phyloP scores from a whole-genome alignment of 106 monocot species.

The Phalaenopsis aphrodite region DNA sequence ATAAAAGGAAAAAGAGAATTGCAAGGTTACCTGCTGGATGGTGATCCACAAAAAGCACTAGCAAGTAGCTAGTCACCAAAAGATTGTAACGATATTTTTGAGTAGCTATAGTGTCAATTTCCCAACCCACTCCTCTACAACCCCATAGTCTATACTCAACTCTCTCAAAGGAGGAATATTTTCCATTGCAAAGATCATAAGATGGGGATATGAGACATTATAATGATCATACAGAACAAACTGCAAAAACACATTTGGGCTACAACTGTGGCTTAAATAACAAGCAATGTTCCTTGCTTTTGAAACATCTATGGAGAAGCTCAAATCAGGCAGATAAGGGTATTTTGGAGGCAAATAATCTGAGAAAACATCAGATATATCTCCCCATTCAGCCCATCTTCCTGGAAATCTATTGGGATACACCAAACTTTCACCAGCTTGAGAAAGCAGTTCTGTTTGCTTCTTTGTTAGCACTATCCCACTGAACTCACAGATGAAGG shows the following conservation, averaged over 20 bases:
- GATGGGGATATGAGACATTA: conserved; percentile 59
- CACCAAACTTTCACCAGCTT: conserved; percentile 57
- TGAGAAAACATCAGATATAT: conserved; percentile 64
- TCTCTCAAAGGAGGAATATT: conserved; percentile 92
- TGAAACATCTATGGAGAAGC: conserved; percentile 80
- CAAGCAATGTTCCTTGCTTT: conserved; percentile 76
- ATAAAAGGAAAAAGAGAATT: not conserved
- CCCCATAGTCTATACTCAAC: conserved; percentile 91
- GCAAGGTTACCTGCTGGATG: not conserved
- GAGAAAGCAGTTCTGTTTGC: conserved; percentile 40
- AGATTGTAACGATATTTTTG: conserved; percentile 6
- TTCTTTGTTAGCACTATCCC: conserved; percentile 69
- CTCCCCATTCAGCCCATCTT: conserved; percentile 94
- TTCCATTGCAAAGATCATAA: conserved; percentile 91
- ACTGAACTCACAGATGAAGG: conserved; percentile 79
- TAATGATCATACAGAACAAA: conserved; percentile 84
- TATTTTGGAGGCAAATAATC: conserved; percentile 27
- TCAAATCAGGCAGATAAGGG: conserved; percentile 37
- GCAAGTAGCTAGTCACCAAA: conserved; percentile 3
- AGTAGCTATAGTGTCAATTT: conserved; percentile 34
- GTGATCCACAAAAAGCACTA: conserved; percentile 12
- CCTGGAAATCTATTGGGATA: conserved; percentile 57
- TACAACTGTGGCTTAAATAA: conserved; percentile 82
- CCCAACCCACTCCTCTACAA: conserved; percentile 58
- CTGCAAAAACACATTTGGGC: conserved; percentile 91